Evolutionary conservation across 306 rosid species (phyloP).

Genomic region (Vigna mungo): DNA sequence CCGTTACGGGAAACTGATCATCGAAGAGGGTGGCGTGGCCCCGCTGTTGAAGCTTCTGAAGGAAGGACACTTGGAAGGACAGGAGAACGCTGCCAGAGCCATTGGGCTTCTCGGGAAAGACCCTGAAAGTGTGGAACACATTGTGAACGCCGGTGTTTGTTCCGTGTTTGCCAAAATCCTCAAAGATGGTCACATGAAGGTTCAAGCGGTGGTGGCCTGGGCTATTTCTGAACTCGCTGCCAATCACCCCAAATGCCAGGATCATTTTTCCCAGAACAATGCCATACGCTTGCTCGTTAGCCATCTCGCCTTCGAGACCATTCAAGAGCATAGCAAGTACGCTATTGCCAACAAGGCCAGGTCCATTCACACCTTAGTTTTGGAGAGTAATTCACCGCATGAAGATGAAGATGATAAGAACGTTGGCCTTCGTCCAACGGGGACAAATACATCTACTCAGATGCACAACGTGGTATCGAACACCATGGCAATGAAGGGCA

Average conservation of each 20-base stretch:
- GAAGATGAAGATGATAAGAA: conserved; percentile 37
- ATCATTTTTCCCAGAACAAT: conserved; percentile 74
- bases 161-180: conserved; percentile 68
- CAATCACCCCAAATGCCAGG: conserved; percentile 79
- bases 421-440: conserved; percentile 40
- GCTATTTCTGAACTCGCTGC: conserved; percentile 69
- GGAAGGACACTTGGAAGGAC: conserved; percentile 70
- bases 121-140: conserved; percentile 72
- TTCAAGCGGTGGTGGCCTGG: conserved; percentile 73
- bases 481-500: conserved; percentile 39
- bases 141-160: conserved; percentile 70
- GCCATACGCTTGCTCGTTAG: conserved; percentile 74
- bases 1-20: conserved; percentile 67
- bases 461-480: conserved; percentile 35
- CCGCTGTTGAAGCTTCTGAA: conserved; percentile 65
- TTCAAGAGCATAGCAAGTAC: conserved; percentile 81
- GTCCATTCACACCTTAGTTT: conserved; percentile 62
- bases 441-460: conserved; percentile 15
- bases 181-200: conserved; percentile 81
- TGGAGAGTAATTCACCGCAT: conserved; percentile 43
- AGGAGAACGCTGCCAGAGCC: conserved; percentile 69
- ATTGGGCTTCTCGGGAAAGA: conserved; percentile 77
- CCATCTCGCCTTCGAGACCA: conserved; percentile 81
- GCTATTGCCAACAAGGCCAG: conserved; percentile 54
- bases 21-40: conserved; percentile 74